These are phyloP conservation scores for Sporothrix inflata DNA, from an alignment of 2,329 filamentous ascomycete species.

Conservation along the genomic window DNA sequence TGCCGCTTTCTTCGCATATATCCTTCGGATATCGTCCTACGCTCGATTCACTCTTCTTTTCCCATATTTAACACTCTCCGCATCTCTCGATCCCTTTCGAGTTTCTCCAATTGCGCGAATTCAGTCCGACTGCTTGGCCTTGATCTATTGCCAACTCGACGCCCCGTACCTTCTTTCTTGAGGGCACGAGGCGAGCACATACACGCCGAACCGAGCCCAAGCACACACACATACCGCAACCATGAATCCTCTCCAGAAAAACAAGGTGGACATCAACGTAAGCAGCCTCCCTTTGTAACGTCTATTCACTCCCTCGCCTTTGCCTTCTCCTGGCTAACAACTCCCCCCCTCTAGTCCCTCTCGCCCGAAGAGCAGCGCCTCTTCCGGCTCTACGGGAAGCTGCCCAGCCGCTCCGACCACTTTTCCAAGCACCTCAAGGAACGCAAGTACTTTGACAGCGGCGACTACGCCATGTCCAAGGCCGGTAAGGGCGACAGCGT, in stretches of 20 bases:
- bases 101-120: constrained; percentile 8
- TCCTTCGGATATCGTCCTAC: not conserved
- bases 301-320: not conserved
- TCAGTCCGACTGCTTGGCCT: not conserved
- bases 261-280: constrained; percentile 96
- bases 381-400: constrained; percentile 96
- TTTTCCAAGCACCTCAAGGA: constrained; percentile 99
- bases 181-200: constrained; percentile 3
- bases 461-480: constrained; percentile 95
- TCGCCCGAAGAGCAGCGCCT: constrained; percentile 94
- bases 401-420: constrained; percentile 93
- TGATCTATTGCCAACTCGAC: not conserved
- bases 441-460: constrained; percentile 97
- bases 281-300: constrained; percentile 43
- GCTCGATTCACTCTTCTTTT: not conserved
- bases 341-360: constrained; percentile 69
- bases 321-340: not conserved
- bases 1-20: not conserved
- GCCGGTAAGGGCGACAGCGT: constrained; percentile 94
- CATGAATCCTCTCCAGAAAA: constrained; percentile 97
- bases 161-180: not conserved
- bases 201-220: not conserved
- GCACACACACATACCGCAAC: constrained; percentile 2
- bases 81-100: not conserved
- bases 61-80: not conserved